Evolutionary conservation across 169 alveolate species (phyloP), one percentile per base, ranked within the genome.

Genomic region (Eimeria acervulina): DNA sequence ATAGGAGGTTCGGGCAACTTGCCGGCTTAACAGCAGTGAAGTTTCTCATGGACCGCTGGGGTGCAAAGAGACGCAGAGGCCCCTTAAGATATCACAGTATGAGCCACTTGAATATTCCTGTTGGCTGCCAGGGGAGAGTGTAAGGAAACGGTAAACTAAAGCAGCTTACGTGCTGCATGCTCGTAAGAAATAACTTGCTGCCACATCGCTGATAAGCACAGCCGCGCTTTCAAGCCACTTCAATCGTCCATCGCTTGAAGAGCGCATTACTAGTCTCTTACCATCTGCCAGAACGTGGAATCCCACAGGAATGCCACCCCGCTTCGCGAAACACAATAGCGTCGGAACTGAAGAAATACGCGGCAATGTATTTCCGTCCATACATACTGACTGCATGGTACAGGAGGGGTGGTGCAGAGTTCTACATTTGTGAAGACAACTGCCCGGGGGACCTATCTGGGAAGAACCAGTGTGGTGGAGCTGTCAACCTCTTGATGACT

Each of bases 21-120:
- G 66, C 88, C 66, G 88, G 66, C 88, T 78, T 78, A 23, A 78
- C 68, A 78, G 66, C 66, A 78, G 63, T 40, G 66, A 42, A 78
- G 40, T 42, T 78, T 42, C 8, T 26, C 66, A 33, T 42, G 66
- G 68, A 26, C 63, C 63, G 44, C 59, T 42, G 42, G 66, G 4
- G 42, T 1, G n/a, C 28, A 42, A 15, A 33, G n/a, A 36, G 40
- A 17, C 47, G 40, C 83, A 2, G 21, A 36, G 33, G 31, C 19
- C 17, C 17, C 15, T 68, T 2, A 72, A 38, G 47, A 19, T 36
- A 51, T 31, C 31, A 36, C 52, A 17, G 31, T 72, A 72, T 19
- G 33, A 36, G 44, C 80, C 80, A 33, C 52, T 72, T 72, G 83
- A 12, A 6, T 72, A 38, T 36, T 47, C 4, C 0, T 36, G 83